Evolutionary conservation across 495 filamentous ascomycete genomes (phyloP).

Genomic region (Neurospora sp.): DNA sequence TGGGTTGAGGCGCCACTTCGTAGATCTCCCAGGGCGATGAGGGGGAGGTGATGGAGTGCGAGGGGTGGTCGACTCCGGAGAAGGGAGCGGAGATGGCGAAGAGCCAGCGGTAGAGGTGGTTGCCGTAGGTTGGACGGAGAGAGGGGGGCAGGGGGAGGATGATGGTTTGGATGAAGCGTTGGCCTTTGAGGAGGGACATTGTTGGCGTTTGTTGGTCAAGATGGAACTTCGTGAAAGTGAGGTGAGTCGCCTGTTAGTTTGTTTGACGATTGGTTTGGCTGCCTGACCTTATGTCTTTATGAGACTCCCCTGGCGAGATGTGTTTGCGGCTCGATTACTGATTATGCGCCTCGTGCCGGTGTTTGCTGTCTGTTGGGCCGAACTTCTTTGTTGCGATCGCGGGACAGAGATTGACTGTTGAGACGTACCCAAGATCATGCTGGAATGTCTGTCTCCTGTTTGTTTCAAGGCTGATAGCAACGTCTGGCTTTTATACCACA

Average conservation of each 20-base stretch:
- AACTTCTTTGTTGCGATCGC: not conserved
- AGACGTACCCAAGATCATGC: not conserved
- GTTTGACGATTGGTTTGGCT: too few relatives aligned
- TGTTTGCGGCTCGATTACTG: not conserved
- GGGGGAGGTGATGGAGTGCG: not conserved
- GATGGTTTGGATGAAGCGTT: not conserved
- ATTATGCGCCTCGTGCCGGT: not conserved
- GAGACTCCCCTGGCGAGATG: not conserved
- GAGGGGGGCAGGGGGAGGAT: not conserved
- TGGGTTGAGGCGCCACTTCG: not conserved
- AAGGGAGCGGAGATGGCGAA: not conserved
- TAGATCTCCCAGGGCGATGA: not conserved
- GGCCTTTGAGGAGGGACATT: not conserved
- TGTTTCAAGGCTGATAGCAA: too few relatives aligned
- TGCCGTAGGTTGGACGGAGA: not conserved
- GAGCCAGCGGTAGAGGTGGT: not conserved
- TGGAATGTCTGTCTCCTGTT: not conserved
- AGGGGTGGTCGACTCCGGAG: not conserved
- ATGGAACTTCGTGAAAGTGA: not conserved
- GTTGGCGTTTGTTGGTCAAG: not conserved
- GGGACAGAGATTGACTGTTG: not conserved
- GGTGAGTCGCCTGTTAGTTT: not conserved
- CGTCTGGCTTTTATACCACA: not conserved
- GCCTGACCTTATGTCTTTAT: too few relatives aligned
- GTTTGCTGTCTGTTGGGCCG: not conserved